Evolutionary conservation across 2,329 filamentous ascomycete species (phyloP).

Genomic region (Aspergillus felis): DNA sequence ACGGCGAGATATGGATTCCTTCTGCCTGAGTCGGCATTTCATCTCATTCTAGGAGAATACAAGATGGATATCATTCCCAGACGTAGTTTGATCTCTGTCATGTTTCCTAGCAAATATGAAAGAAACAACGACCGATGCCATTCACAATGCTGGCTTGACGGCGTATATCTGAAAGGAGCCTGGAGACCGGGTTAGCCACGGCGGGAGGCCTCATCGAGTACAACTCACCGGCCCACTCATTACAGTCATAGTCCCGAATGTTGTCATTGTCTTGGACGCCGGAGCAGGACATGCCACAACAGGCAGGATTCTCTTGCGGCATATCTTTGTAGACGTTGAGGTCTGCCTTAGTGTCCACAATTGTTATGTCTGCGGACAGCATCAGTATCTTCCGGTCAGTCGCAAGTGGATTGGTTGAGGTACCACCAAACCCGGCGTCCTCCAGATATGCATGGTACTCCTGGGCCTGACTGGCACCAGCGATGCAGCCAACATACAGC

Average conservation of each 20-base stretch:
- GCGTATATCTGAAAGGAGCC: conserved; percentile 52
- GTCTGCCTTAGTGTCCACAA: conserved; percentile 46
- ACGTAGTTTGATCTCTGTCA: background rate
- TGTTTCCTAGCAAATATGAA: background rate
- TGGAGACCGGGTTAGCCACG: conserved; percentile 10
- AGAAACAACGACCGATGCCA: background rate
- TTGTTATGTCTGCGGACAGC: conserved; percentile 35
- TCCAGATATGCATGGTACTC: conserved; percentile 53
- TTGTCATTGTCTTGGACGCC: background rate
- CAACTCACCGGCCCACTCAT: conserved; percentile 50
- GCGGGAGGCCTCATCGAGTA: background rate
- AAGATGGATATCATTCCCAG: background rate
- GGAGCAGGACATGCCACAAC: conserved; percentile 16
- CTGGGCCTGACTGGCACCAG: conserved; percentile 51
- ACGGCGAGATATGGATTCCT: background rate
- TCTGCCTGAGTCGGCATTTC: background rate
- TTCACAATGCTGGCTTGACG: conserved; percentile 34
- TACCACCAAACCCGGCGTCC: conserved; percentile 50
- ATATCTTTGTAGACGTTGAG: conserved; percentile 45
- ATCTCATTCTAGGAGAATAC: background rate
- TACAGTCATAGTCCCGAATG: conserved; percentile 19
- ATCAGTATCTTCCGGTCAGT: background rate
- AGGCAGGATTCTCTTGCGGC: conserved; percentile 5
- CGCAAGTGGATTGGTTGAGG: background rate
- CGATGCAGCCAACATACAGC: conserved; percentile 59